Conservation (phyloP, 106 monocot genomes). For the Dendrobium catenatum region DNA sequence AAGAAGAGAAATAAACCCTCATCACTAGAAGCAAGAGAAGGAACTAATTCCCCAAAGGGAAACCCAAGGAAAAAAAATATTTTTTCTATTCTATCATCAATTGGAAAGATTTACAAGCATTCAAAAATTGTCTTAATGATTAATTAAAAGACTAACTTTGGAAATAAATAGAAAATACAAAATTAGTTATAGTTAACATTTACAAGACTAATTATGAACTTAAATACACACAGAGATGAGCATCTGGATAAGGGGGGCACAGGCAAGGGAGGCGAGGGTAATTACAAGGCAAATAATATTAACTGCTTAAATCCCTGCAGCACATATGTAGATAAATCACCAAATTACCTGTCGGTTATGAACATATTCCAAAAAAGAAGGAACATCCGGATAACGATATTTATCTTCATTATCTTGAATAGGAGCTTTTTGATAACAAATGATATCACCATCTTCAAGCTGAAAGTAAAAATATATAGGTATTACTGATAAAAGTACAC, state of each 20-base stretch:
- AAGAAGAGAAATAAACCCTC: no score
- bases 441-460: slow-evolving; percentile 99
- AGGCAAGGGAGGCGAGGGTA: not conserved
- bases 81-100: no score
- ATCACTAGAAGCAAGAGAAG: no score
- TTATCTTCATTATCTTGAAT: slow-evolving; percentile 42
- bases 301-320: not conserved
- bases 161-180: not conserved
- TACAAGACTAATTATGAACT: not conserved
- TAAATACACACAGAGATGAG: not conserved
- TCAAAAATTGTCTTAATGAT: not conserved
- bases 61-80: no score
- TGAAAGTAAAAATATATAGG: slow-evolving; percentile 17
- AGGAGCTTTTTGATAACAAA: slow-evolving; percentile 86
- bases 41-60: no score
- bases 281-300: not conserved
- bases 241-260: no score
- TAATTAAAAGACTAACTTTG: not conserved
- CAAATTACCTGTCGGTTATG: slow-evolving; percentile 82
- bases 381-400: slow-evolving; percentile 77
- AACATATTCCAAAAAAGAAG: slow-evolving; percentile 91
- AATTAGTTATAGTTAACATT: not conserved
- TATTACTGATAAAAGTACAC: not conserved
- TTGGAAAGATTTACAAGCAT: no score
- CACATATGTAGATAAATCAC: not conserved